These are phyloP conservation scores for Ramaria rubella DNA, from an alignment of 768 basidiomycete genomes.

Conservation along the genomic window DNA sequence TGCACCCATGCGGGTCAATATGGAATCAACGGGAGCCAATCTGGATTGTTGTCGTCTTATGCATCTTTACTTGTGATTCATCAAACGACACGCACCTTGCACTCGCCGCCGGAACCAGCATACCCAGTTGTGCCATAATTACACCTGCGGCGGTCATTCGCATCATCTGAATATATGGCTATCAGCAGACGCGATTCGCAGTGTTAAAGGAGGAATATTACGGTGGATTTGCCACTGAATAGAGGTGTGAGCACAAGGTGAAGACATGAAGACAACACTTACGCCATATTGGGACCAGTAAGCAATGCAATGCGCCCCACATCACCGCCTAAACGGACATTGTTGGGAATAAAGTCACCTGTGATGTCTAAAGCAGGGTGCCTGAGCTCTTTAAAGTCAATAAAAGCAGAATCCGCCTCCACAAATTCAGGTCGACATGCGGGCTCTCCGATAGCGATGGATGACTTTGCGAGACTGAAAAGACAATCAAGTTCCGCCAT, in stretches of 20 bases:
- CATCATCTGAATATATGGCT: conserved; percentile 48
- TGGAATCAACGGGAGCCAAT: conserved; percentile 82
- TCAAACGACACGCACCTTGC: conserved; percentile 51
- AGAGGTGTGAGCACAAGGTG: conserved; percentile 6
- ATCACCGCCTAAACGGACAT: conserved; percentile 77
- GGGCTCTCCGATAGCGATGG: conserved; percentile 85
- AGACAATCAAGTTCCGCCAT: conserved; percentile 96
- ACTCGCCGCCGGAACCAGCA: conserved; percentile 81
- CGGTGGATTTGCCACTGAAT: conserved; percentile 69
- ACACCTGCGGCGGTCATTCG: conserved; percentile 95
- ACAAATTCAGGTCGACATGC: conserved; percentile 88
- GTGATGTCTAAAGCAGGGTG: conserved; percentile 78
- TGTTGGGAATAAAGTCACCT: conserved; percentile 84
- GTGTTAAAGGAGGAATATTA: conserved; percentile 22
- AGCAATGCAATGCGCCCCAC: conserved; percentile 73
- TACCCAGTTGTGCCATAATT: conserved; percentile 94
- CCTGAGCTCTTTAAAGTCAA: conserved; percentile 85
- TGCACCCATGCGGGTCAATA: conserved; percentile 96
- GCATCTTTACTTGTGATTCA: background rate
- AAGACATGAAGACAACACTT: conserved; percentile 23
- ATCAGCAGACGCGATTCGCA: background rate
- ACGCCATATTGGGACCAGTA: conserved; percentile 92
- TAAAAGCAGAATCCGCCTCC: conserved; percentile 67
- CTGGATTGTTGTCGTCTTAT: conserved; percentile 33
- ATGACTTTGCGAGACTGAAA: conserved; percentile 85